phyloP scores from a whole-genome alignment of 139 green algal genomes.

The Pseudopediastrum boryanum region DNA sequence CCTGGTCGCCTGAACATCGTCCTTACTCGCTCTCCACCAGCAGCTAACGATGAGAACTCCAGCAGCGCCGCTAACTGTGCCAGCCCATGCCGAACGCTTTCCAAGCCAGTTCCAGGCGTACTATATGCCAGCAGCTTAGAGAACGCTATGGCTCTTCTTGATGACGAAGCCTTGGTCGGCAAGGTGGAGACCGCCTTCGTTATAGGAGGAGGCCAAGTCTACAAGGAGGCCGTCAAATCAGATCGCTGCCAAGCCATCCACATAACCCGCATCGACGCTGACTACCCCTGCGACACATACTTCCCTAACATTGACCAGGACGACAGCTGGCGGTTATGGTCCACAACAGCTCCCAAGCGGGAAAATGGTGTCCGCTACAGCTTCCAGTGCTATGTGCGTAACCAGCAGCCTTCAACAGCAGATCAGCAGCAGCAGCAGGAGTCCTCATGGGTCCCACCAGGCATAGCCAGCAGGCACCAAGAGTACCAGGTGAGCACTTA shows the following conservation, averaged over 20 bases:
- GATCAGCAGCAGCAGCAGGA: background rate
- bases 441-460: slow-evolving; percentile 51
- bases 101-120: background rate
- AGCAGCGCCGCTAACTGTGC: slow-evolving; percentile 33
- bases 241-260: slow-evolving; percentile 85
- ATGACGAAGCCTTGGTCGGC: slow-evolving; percentile 21
- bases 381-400: slow-evolving; percentile 76
- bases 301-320: slow-evolving; percentile 29
- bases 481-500: slow-evolving; percentile 86
- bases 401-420: background rate
- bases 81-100: background rate
- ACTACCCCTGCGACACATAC: slow-evolving; percentile 23
- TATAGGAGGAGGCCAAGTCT: slow-evolving; percentile 91
- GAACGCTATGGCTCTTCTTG: slow-evolving; percentile 73
- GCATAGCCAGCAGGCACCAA: slow-evolving; percentile 74
- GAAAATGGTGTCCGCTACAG: slow-evolving; percentile 65
- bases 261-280: slow-evolving; percentile 75
- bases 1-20: slow-evolving; percentile 94
- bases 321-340: slow-evolving; percentile 23
- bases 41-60: slow-evolving; percentile 31
- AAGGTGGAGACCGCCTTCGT: slow-evolving; percentile 92
- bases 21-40: slow-evolving; percentile 64
- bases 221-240: slow-evolving; percentile 73
- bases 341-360: slow-evolving; percentile 41
- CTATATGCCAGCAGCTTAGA: slow-evolving; percentile 66